phyloP scores from a whole-genome alignment of 176 grass and related monocot species.

The Paspalum vaginatum region DNA sequence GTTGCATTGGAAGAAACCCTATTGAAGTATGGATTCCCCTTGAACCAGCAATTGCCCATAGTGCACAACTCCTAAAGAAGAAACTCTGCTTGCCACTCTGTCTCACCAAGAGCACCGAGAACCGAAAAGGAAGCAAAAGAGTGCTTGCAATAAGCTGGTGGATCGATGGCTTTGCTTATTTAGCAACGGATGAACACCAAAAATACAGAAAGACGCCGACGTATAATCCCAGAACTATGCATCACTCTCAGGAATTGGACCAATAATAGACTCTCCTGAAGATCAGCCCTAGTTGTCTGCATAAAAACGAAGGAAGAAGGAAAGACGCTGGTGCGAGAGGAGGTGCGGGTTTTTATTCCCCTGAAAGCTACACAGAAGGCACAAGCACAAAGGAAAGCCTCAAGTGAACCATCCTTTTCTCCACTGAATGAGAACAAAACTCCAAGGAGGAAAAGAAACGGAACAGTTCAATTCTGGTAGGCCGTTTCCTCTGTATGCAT shows the following conservation, averaged over 20 bases:
- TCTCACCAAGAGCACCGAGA: slow-evolving; percentile 38
- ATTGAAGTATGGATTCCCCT: slow-evolving; percentile 56
- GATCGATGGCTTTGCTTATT: slow-evolving; percentile 21
- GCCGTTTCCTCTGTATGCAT: slow-evolving; percentile 16
- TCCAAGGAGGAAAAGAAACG: slow-evolving; percentile 19
- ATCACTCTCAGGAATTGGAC: slow-evolving; percentile 3
- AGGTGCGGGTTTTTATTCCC: slow-evolving; percentile 19
- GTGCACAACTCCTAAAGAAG: slow-evolving; percentile 19
- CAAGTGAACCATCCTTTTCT: slow-evolving; percentile 43
- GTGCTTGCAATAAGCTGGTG: slow-evolving; percentile 1
- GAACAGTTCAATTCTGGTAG: slow-evolving; percentile 33
- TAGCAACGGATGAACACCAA: background rate
- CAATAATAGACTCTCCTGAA: slow-evolving; percentile 31
- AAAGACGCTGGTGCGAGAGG: slow-evolving; percentile 11
- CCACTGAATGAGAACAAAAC: slow-evolving; percentile 37
- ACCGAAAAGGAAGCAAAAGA: background rate
- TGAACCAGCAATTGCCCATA: slow-evolving; percentile 81
- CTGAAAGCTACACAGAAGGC: slow-evolving; percentile 42
- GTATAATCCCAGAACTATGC: slow-evolving; percentile 14
- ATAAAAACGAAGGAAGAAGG: background rate
- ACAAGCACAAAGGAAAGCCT: slow-evolving; percentile 34
- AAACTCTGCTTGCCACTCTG: background rate
- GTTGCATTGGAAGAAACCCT: slow-evolving; percentile 78
- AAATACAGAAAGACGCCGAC: background rate
- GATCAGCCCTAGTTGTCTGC: slow-evolving; percentile 14